phyloP scores from a whole-genome alignment of 2,329 filamentous ascomycete species.

The Trichoderma pleuroti region DNA sequence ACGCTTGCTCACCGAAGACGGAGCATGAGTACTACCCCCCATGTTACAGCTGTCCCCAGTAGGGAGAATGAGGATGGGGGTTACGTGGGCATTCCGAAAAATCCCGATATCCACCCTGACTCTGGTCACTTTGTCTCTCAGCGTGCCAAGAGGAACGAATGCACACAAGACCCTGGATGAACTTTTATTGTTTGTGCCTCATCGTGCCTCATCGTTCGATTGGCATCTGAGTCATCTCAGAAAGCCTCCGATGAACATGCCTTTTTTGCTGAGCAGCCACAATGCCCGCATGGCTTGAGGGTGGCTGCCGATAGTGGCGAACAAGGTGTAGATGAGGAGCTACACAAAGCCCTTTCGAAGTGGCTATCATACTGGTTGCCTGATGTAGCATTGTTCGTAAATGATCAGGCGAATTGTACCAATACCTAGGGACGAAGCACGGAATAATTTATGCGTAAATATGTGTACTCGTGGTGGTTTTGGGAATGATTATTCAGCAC shows the following conservation, averaged over 20 bases:
- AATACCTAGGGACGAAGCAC: background rate
- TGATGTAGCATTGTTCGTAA: background rate
- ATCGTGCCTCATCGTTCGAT: background rate
- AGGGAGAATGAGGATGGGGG: conserved; percentile 16
- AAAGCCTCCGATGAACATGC: background rate
- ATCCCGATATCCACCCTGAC: conserved; percentile 12
- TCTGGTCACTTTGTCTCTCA: background rate
- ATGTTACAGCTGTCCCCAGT: background rate
- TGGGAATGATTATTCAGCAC: background rate
- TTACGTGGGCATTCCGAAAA: conserved; percentile 13
- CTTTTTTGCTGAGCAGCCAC: background rate
- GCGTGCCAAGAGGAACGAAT: background rate
- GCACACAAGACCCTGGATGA: background rate
- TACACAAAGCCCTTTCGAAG: background rate
- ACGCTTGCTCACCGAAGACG: conserved; percentile 13
- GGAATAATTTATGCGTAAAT: background rate
- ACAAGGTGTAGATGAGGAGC: background rate
- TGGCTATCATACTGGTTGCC: background rate
- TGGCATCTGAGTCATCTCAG: background rate
- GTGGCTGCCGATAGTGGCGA: background rate
- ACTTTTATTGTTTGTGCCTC: background rate
- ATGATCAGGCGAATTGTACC: background rate
- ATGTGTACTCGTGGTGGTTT: background rate
- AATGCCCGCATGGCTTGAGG: background rate
- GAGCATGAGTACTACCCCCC: background rate